A percentile compares a stretch with the other conserved stretches of the same genome.
phyloP scores from a whole-genome alignment of 306 rosid genomes.

The Ormosia emarginata region DNA sequence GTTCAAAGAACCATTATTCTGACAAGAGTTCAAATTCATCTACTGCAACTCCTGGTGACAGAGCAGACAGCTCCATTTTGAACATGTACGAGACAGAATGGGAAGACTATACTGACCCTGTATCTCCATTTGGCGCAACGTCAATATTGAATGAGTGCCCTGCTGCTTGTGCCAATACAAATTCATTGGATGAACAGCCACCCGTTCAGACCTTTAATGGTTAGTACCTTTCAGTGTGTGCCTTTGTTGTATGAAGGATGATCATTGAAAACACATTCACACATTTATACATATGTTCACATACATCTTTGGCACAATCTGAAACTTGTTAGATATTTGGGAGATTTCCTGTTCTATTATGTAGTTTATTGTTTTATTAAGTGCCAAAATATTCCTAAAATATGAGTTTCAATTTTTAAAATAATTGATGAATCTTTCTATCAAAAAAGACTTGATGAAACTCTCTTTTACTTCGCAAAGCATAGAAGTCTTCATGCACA shows the following conservation, averaged over 20 bases:
- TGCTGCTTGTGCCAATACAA: slow-evolving; percentile 52
- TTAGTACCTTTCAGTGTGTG: slow-evolving; percentile 36
- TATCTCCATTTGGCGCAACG: slow-evolving; percentile 65
- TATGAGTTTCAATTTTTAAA: not conserved
- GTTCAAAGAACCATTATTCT: slow-evolving; percentile 52
- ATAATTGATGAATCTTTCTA: not conserved
- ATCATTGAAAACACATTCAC: not conserved
- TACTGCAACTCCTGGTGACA: slow-evolving; percentile 57
- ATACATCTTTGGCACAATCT: not conserved
- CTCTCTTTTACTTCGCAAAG: not conserved
- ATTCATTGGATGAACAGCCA: slow-evolving; percentile 58
- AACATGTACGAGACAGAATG: slow-evolving; percentile 55
- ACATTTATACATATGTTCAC: not conserved
- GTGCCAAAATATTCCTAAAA: not conserved
- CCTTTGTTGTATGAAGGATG: not conserved
- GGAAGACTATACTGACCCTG: slow-evolving; percentile 57
- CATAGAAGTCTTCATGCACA: not conserved
- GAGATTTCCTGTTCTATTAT: not conserved
- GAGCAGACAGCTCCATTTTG: slow-evolving; percentile 49
- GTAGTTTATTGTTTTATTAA: slow-evolving; percentile 2
- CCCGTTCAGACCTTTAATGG: slow-evolving; percentile 53
- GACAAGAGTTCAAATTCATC: slow-evolving; percentile 77
- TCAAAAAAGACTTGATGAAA: not conserved
- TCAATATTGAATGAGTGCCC: slow-evolving; percentile 57
- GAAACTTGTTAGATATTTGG: not conserved